A percentile compares a stretch with the other conserved stretches of the same genome.
Conservation (phyloP, 257 asterid species). For the Solanum pimpinellifolium region DNA sequence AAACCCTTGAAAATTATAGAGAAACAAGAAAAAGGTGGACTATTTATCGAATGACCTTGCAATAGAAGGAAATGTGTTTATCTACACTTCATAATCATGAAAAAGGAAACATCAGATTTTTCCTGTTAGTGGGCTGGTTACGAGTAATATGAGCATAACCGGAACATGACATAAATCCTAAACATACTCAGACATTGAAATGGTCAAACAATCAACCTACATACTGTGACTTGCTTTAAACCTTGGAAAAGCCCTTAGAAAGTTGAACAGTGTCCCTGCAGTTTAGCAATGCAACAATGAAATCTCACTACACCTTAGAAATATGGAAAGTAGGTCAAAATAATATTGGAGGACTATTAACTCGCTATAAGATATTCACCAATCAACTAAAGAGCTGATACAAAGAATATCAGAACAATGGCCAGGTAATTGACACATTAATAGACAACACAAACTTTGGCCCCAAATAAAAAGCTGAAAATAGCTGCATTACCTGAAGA, state of each 20-base stretch:
- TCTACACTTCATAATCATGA: not conserved
- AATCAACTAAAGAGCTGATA: not conserved
- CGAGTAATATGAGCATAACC: not conserved
- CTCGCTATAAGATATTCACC: not conserved
- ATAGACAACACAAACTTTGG: not conserved
- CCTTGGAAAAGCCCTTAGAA: not conserved
- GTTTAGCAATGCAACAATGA: not conserved
- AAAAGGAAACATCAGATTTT: not conserved
- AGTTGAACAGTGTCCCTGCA: not conserved
- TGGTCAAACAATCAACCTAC: not conserved
- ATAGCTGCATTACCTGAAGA: constrained; percentile 42
- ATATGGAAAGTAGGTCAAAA: not conserved
- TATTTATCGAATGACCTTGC: not conserved
- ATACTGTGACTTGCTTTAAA: not conserved
- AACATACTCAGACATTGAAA: not conserved
- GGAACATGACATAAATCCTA: not conserved
- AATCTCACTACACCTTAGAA: not conserved
- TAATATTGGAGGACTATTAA: not conserved
- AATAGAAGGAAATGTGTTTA: not conserved
- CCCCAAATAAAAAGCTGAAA: not conserved
- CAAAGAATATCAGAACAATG: not conserved
- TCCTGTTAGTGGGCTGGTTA: not conserved
- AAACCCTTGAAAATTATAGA: not conserved
- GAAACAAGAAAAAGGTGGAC: not conserved
- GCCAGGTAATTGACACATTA: not conserved